Base-by-base conservation (phyloP, 257 asterid genomes). In the Solanum clarkiae region DNA sequence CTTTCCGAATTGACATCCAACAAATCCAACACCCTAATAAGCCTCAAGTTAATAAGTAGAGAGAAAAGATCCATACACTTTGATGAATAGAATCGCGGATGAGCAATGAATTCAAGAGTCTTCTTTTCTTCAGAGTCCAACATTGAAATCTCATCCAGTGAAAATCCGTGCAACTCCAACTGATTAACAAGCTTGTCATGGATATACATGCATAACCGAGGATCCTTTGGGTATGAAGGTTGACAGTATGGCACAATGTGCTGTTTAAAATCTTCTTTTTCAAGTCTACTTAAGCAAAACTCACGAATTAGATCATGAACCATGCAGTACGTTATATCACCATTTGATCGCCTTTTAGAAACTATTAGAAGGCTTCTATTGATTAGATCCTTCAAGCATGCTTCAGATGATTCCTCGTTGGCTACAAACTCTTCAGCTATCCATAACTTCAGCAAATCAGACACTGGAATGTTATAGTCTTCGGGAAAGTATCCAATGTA, bases 301-400 rank as follows among this genome's bases (percentile, higher is more conserved):
- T 22, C 86, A 7, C 66, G 84, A 40, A 86, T 22, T 12, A 66
- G 36, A 59, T 63, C 85, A 77, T 86, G 86, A 40, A 86, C 53
- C 20, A 22, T 68, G 32, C 85, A 84, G 9, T 45, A 83, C 54
- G 77, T 84, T 56, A 83, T 26, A 36, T 80, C 59, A 54, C 88
- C 88, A 18, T 56, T 80, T 10, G 71, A 26, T 72, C 77, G 71
- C 71, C 66, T 62, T 74, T 82, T 57, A 16, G 29, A n/a, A 29
- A 79, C 86, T 5, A 83, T 32, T 26, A 84, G 15, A 44, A 86
- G 84, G 32, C 84, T 86, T 54, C 82, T 83, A 26, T 17, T 66
- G 4, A 86, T 45, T 4, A 86, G 84, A 74, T 86, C 81, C n/a
- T 12, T 77, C 54, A 86, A 86, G 29, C 26, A 84, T 12, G 66